phyloP scores from a whole-genome alignment of 495 filamentous ascomycete species.

The Penicillium alfredii region DNA sequence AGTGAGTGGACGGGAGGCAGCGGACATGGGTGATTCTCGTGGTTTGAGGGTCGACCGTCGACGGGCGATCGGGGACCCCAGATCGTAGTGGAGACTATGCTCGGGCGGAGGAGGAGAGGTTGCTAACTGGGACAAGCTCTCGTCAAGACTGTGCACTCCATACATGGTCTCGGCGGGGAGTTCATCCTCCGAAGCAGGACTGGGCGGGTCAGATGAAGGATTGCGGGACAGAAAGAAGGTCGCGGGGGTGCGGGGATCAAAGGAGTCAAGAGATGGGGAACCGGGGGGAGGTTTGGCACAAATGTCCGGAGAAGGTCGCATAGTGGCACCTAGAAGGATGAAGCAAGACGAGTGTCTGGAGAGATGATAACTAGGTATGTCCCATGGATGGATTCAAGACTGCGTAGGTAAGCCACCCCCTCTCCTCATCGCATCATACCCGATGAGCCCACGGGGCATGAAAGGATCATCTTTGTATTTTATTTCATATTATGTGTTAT shows the following conservation, averaged over 20 bases:
- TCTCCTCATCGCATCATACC: too few relatives aligned
- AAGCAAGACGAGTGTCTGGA: too few relatives aligned
- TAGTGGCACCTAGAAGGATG: too few relatives aligned
- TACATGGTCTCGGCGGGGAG: slow-evolving; percentile 53
- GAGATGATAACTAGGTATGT: slow-evolving; percentile 8
- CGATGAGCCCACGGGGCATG: too few relatives aligned
- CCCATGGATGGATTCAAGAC: slow-evolving; percentile 1
- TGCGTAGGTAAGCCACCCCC: slow-evolving; percentile 23
- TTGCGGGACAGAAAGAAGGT: slow-evolving; percentile 45
- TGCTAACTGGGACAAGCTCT: slow-evolving; percentile 44
- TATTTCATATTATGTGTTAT: too few relatives aligned
- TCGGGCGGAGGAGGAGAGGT: too few relatives aligned
- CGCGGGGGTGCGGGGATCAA: slow-evolving; percentile 40
- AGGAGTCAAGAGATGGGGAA: slow-evolving; percentile 19
- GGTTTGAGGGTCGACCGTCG: slow-evolving; percentile 37
- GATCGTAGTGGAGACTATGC: too few relatives aligned
- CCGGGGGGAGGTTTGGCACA: slow-evolving; percentile 33
- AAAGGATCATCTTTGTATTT: too few relatives aligned
- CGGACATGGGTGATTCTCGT: slow-evolving; percentile 21
- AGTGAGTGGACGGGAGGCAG: slow-evolving; percentile 39
- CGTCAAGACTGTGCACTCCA: slow-evolving; percentile 60
- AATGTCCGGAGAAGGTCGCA: slow-evolving; percentile 40
- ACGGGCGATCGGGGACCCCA: slow-evolving; percentile 14
- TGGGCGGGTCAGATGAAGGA: too few relatives aligned
- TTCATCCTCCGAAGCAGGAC: too few relatives aligned